Base-by-base conservation (phyloP, 23 red algal species). In the Gracilaria caudata region DNA sequence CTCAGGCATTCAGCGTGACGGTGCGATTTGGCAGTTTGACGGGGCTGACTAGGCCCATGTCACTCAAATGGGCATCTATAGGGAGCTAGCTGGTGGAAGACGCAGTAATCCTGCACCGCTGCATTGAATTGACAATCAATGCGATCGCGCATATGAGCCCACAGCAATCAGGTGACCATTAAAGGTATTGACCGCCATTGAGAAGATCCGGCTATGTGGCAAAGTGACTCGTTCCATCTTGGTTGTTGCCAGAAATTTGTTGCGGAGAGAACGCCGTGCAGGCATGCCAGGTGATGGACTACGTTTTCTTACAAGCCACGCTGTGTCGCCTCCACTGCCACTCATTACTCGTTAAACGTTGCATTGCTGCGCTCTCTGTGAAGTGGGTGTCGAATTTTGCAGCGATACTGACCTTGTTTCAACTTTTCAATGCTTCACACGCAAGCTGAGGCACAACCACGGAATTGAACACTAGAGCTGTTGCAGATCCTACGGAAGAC, bases 331-430 rank as follows among this genome's bases (percentile, higher is more conserved):
- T n/a, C n/a, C n/a, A n/a, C n/a, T 53, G 5, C 13, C 13, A 16
- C 5, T 53, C 14, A n/a, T n/a, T n/a, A n/a, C n/a, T n/a, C n/a
- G n/a, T n/a, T n/a, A n/a, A n/a, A n/a, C n/a, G 49, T 17, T 53
- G 19, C 49, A 53, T 53, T 17, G 49, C 49, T 53, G 57, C 26
- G 23, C 26, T 30, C 23, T 61, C 54, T 21, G 57, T 29, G 57
- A 61, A 4, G 57, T n/a, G n/a, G n/a, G n/a, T n/a, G n/a, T n/a
- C n/a, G n/a, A n/a, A n/a, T n/a, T n/a, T n/a, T n/a, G n/a, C n/a
- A 66, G 30, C 61, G 14, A 66, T 19, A 66, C 30, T 37, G 61
- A 66, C 61, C 30, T 11, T 4, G 61, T 66, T 66, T 66, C 61
- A 36, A 66, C 5, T 17, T 37, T 9, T 66, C 25, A 33, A 36